Evolutionary conservation across 495 filamentous ascomycete genomes (phyloP).

Genomic region (Poronia punctata): DNA sequence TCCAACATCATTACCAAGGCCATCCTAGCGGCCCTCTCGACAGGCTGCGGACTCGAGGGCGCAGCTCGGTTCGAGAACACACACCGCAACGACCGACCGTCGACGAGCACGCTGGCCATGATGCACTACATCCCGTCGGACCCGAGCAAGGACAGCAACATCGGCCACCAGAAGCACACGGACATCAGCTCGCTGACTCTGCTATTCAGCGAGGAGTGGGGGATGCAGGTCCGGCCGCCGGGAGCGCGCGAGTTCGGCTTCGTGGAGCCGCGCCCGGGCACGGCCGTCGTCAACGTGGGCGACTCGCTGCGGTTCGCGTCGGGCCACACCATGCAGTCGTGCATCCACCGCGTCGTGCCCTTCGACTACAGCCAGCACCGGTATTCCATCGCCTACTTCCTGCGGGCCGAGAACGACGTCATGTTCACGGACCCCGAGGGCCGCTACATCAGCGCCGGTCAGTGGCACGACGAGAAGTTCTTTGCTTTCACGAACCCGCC

Average conservation of each 20-base stretch:
- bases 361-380: slow-evolving; percentile 42
- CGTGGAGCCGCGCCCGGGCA: slow-evolving; percentile 41
- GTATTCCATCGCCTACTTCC: slow-evolving; percentile 54
- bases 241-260: slow-evolving; percentile 44
- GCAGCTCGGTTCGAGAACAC: slow-evolving; percentile 43
- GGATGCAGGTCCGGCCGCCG: slow-evolving; percentile 47
- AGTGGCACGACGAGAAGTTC: slow-evolving; percentile 55
- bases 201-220: slow-evolving; percentile 50
- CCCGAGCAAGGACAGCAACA: slow-evolving; percentile 30
- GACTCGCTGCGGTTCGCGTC: slow-evolving; percentile 49
- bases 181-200: slow-evolving; percentile 52
- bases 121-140: slow-evolving; percentile 44
- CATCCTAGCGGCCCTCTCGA: slow-evolving; percentile 45
- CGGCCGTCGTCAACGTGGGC: slow-evolving; percentile 51
- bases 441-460: slow-evolving; percentile 37
- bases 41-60: slow-evolving; percentile 34
- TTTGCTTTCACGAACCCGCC: slow-evolving; percentile 44
- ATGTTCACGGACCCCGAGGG: slow-evolving; percentile 47
- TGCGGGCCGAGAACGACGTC: slow-evolving; percentile 46
- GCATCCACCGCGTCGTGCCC: slow-evolving; percentile 52
- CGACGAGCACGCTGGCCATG: slow-evolving; percentile 40
- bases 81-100: slow-evolving; percentile 44
- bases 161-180: slow-evolving; percentile 52
- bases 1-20: slow-evolving; percentile 46
- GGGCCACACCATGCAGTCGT: slow-evolving; percentile 43